Percentiles rank a stretch among this genome's conserved stretches.
These are phyloP conservation scores for Coccomyxa sp. DNA, from an alignment of 139 green algal genomes.

Conservation along the genomic window DNA sequence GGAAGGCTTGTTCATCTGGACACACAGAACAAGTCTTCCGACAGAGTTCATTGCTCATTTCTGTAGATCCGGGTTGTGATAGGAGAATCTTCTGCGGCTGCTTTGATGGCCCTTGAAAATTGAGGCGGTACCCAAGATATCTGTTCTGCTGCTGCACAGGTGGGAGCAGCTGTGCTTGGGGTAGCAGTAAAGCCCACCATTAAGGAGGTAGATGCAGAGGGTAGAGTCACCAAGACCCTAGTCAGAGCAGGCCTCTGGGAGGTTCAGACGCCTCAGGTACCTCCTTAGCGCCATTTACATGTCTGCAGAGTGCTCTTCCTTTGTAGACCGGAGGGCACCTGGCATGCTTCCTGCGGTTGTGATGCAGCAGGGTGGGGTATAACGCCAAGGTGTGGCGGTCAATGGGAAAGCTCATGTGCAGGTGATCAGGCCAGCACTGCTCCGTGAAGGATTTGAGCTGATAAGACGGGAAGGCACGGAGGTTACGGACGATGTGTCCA, in stretches of 20 bases:
- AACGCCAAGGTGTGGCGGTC: too few relatives aligned
- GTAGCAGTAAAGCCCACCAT: constrained; percentile 96
- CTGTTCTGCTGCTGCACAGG: constrained; percentile 17
- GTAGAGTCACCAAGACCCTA: constrained; percentile 84
- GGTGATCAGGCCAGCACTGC: constrained; percentile 79
- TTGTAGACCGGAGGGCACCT: too few relatives aligned
- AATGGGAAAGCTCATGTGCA: constrained; percentile 26
- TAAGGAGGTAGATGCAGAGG: constrained; percentile 77
- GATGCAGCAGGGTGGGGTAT: neutral
- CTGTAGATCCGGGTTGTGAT: too few relatives aligned
- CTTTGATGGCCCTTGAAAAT: too few relatives aligned
- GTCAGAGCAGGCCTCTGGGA: constrained; percentile 89
- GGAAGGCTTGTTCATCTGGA: too few relatives aligned
- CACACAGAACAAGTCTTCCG: too few relatives aligned
- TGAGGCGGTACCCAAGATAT: too few relatives aligned
- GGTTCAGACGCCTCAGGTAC: constrained; percentile 94
- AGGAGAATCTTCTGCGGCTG: too few relatives aligned
- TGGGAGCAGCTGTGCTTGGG: constrained; percentile 93
- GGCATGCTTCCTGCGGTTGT: too few relatives aligned
- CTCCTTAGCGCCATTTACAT: neutral
- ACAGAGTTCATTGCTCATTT: too few relatives aligned
- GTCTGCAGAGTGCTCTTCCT: too few relatives aligned
- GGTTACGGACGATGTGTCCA: constrained; percentile 98
- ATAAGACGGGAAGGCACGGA: constrained; percentile 72
- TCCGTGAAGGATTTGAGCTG: constrained; percentile 80